Percentiles rank a stretch among this genome's conserved stretches.
Evolutionary conservation across 768 basidiomycete species (phyloP).

Genomic region (Trametes punicea): DNA sequence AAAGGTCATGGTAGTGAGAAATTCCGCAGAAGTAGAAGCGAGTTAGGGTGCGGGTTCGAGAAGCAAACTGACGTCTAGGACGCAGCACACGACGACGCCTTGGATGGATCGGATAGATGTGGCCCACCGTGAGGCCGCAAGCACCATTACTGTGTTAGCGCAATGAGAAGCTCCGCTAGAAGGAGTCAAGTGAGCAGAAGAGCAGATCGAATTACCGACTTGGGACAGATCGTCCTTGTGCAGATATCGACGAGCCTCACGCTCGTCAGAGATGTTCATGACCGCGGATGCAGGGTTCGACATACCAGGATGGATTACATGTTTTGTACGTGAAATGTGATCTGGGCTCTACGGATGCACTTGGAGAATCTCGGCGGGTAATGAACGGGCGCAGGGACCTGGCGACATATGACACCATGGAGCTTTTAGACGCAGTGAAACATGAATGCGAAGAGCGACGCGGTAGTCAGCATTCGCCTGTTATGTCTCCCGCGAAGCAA

Average conservation of each 20-base stretch:
- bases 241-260: conserved; percentile 8
- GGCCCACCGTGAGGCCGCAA: not conserved
- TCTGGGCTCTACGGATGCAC: conserved; percentile 5
- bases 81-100: conserved; percentile 3
- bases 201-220: not conserved
- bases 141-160: conserved; percentile 7
- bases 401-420: conserved; percentile 14
- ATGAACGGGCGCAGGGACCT: not conserved
- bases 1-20: conserved; percentile 3
- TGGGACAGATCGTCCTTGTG: conserved; percentile 12
- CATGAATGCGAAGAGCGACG: conserved; percentile 9
- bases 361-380: not conserved
- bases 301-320: conserved; percentile 1
- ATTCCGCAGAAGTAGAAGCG: conserved; percentile 4
- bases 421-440: conserved; percentile 10
- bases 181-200: not conserved
- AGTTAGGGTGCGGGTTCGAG: conserved; percentile 1
- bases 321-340: conserved; percentile 17
- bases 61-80: not conserved
- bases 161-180: conserved; percentile 17
- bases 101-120: conserved; percentile 7
- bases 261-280: conserved; percentile 4
- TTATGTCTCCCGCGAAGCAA: conserved; percentile 17
- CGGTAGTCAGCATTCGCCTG: conserved; percentile 6
- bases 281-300: conserved; percentile 5